These are phyloP conservation scores for Diutina sp. DNA, from an alignment of 1,139 yeast species.

Conservation along the genomic window DNA sequence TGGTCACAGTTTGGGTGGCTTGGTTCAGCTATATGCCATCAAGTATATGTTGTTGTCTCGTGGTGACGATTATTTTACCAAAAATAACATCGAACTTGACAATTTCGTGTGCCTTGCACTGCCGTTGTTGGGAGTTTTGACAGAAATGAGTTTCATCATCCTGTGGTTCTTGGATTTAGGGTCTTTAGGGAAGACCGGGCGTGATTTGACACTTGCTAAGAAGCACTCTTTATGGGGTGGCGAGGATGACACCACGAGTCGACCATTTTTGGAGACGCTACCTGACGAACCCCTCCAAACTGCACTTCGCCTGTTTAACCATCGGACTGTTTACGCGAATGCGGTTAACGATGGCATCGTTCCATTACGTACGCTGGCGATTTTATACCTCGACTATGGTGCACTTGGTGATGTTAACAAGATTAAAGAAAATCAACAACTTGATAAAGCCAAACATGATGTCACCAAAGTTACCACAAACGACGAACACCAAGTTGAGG, in stretches of 20 bases:
- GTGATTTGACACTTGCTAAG: constrained; percentile 14
- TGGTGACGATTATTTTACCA: constrained; percentile 10
- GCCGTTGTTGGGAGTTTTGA: constrained; percentile 14
- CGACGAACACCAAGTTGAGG: not conserved
- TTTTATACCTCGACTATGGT: constrained; percentile 14
- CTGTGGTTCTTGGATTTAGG: constrained; percentile 15
- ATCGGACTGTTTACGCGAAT: constrained; percentile 14
- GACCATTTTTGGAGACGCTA: constrained; percentile 12
- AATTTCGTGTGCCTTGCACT: constrained; percentile 15
- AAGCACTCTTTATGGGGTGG: constrained; percentile 3
- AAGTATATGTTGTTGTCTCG: constrained; percentile 10
- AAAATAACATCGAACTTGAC: constrained; percentile 8
- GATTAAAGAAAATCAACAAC: not conserved
- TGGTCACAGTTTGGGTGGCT: constrained; percentile 16
- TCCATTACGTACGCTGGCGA: constrained; percentile 14
- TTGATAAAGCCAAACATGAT: not conserved
- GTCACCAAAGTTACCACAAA: not conserved
- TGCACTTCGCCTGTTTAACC: constrained; percentile 9
- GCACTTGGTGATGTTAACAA: constrained; percentile 9
- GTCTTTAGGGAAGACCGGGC: constrained; percentile 15
- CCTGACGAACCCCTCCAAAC: constrained; percentile 15
- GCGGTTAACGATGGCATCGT: constrained; percentile 17
- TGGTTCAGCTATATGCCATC: constrained; percentile 14
- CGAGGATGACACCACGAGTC: constrained; percentile 1
- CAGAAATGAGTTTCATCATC: constrained; percentile 14